These are phyloP conservation scores for Fulvia fulva DNA, from an alignment of 2,329 filamentous ascomycete species.

Conservation along the genomic window DNA sequence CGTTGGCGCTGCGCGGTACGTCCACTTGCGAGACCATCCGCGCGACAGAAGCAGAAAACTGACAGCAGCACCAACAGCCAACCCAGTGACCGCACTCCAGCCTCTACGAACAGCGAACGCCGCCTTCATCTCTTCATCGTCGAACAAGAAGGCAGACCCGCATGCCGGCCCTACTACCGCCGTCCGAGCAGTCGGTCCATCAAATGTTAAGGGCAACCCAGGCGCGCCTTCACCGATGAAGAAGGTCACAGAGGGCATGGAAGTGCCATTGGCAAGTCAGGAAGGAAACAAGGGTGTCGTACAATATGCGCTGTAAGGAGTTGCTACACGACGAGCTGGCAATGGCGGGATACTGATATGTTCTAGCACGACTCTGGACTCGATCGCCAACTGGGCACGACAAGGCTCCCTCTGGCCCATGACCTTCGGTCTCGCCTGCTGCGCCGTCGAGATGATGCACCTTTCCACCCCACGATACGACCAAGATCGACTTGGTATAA, in stretches of 20 bases:
- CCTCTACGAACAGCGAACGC: conserved; percentile 58
- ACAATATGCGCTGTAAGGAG: conserved; percentile 79
- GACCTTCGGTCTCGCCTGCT: conserved; percentile 85
- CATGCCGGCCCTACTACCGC: conserved; percentile 32
- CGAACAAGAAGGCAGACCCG: conserved; percentile 58
- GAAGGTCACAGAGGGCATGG: conserved; percentile 52
- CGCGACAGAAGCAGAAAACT: conserved; percentile 19
- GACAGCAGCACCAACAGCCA: conserved; percentile 48
- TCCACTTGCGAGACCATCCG: conserved; percentile 11
- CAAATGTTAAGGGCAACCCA: conserved; percentile 52
- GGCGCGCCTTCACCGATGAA: conserved; percentile 51
- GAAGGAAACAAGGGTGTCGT: conserved; percentile 73
- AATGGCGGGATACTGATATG: conserved; percentile 18
- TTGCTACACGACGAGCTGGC: background rate
- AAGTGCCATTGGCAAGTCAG: conserved; percentile 74
- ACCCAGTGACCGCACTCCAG: conserved; percentile 60
- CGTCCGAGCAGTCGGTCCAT: conserved; percentile 16
- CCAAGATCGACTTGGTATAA: conserved; percentile 82
- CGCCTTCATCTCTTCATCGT: conserved; percentile 62
- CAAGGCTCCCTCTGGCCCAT: conserved; percentile 85
- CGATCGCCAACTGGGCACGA: conserved; percentile 77
- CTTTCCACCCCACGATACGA: conserved; percentile 84
- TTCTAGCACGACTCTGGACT: conserved; percentile 68
- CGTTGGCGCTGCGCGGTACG: conserved; percentile 54
- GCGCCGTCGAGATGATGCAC: conserved; percentile 91